Evolutionary conservation across 2,329 filamentous ascomycete species (phyloP).

Genomic region (Beauveria sp.): DNA sequence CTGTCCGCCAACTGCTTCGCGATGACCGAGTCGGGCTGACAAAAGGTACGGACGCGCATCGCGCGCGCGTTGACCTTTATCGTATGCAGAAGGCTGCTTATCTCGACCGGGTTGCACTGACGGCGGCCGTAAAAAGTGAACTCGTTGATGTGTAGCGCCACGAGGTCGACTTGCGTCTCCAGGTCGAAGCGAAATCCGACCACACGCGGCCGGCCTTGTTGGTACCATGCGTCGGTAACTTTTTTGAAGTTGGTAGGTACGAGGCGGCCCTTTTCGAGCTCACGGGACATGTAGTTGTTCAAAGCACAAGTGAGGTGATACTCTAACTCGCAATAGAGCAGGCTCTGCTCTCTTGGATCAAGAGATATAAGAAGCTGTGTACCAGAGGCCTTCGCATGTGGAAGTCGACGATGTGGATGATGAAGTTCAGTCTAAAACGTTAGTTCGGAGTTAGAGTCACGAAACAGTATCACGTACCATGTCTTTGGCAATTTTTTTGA

Average conservation of each 20-base stretch:
- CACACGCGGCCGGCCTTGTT: constrained; percentile 46
- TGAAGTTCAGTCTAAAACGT: constrained; percentile 29
- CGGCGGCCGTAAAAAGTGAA: constrained; percentile 48
- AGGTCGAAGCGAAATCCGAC: constrained; percentile 52
- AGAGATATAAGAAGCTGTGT: constrained; percentile 41
- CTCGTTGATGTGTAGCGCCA: constrained; percentile 39
- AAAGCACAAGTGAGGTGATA: constrained; percentile 44
- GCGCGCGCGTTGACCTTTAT: constrained; percentile 46
- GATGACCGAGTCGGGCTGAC: constrained; percentile 50
- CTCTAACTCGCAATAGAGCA: constrained; percentile 53
- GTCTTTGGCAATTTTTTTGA: constrained; percentile 47
- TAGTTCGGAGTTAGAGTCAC: constrained; percentile 7
- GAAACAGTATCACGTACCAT: constrained; percentile 32
- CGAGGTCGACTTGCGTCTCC: constrained; percentile 51
- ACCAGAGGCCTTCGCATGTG: constrained; percentile 23
- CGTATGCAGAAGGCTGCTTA: constrained; percentile 41
- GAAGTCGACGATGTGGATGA: constrained; percentile 25
- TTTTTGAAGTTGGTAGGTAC: constrained; percentile 43
- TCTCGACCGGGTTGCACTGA: constrained; percentile 34
- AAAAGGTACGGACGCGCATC: constrained; percentile 48
- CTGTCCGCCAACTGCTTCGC: constrained; percentile 50
- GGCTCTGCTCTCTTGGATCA: constrained; percentile 47
- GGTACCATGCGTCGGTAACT: constrained; percentile 43
- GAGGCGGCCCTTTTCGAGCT: constrained; percentile 49
- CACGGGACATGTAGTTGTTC: constrained; percentile 43